These are phyloP conservation scores for Tetrahymena thermophila DNA, from an alignment of 73 alveolate genomes.

Conservation along the genomic window DNA sequence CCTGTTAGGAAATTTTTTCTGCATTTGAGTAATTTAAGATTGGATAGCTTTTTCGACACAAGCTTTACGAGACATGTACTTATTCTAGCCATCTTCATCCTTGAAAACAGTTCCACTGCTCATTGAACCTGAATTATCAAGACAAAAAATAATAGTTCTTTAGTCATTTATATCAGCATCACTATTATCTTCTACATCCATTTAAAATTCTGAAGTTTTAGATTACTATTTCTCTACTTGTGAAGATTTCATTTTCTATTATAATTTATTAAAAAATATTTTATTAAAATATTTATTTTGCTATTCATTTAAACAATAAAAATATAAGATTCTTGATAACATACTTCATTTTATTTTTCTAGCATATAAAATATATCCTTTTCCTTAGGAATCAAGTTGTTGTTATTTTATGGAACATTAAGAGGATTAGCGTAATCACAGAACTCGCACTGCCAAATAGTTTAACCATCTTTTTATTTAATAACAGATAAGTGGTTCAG, in stretches of 20 bases:
- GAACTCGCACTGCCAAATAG: neutral
- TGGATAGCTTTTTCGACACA: conserved; percentile 90
- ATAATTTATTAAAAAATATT: neutral
- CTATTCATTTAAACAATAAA: too few species aligned
- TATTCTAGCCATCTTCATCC: conserved; percentile 59
- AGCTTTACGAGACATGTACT: conserved; percentile 76
- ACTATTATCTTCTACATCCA: neutral
- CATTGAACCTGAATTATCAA: conserved; percentile 92
- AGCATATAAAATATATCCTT: neutral
- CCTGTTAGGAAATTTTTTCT: conserved; percentile 49
- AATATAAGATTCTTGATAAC: neutral
- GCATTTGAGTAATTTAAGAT: conserved; percentile 54
- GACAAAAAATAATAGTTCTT: conserved; percentile 61
- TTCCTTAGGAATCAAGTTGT: neutral
- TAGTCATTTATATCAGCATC: neutral
- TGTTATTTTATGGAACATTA: neutral
- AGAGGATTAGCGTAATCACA: neutral
- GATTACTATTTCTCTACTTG: neutral
- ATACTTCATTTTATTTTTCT: neutral
- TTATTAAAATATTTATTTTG: neutral
- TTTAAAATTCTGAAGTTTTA: neutral
- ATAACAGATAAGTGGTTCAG: neutral
- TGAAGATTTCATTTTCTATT: neutral
- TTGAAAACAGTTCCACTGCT: conserved; percentile 62
- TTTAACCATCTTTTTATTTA: neutral